Evolutionary conservation across 306 rosid species (phyloP).

Genomic region (Acmispon strigosus): DNA sequence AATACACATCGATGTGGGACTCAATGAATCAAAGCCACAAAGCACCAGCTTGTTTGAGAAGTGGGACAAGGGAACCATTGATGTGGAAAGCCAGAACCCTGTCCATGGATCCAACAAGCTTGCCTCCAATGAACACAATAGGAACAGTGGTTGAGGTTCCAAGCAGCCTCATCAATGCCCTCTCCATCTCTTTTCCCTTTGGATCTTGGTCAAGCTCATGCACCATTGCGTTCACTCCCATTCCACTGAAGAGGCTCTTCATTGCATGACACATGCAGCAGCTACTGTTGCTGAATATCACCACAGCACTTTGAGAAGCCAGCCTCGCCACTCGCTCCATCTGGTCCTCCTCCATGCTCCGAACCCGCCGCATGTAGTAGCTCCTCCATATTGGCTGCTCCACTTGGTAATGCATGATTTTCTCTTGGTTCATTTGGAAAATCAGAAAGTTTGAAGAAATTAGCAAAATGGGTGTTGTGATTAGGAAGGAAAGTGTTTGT

Average conservation of each 20-base stretch:
- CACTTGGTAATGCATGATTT: slow-evolving; percentile 47
- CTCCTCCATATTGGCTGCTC: slow-evolving; percentile 47
- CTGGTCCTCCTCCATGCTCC: slow-evolving; percentile 33
- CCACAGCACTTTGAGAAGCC: slow-evolving; percentile 79
- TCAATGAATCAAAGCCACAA: slow-evolving; percentile 52
- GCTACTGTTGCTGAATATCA: slow-evolving; percentile 66
- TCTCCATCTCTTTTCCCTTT: slow-evolving; percentile 55
- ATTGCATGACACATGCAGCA: slow-evolving; percentile 96
- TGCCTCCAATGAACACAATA: slow-evolving; percentile 79
- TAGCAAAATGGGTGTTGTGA: background rate
- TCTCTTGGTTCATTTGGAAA: background rate
- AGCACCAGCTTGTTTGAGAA: slow-evolving; percentile 88
- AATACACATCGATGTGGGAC: background rate
- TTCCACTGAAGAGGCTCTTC: slow-evolving; percentile 75
- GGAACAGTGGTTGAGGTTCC: slow-evolving; percentile 48
- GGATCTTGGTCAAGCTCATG: slow-evolving; percentile 71
- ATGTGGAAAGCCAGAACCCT: slow-evolving; percentile 86
- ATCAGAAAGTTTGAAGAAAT: no score
- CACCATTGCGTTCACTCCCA: slow-evolving; percentile 85
- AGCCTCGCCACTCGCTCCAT: slow-evolving; percentile 52
- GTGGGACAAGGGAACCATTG: slow-evolving; percentile 81
- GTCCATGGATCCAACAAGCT: slow-evolving; percentile 77
- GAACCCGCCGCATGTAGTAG: slow-evolving; percentile 26
- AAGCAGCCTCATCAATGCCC: slow-evolving; percentile 45
- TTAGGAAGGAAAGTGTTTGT: background rate